Base-by-base conservation (phyloP, 306 rosid genomes). In the Lupinus albus region DNA sequence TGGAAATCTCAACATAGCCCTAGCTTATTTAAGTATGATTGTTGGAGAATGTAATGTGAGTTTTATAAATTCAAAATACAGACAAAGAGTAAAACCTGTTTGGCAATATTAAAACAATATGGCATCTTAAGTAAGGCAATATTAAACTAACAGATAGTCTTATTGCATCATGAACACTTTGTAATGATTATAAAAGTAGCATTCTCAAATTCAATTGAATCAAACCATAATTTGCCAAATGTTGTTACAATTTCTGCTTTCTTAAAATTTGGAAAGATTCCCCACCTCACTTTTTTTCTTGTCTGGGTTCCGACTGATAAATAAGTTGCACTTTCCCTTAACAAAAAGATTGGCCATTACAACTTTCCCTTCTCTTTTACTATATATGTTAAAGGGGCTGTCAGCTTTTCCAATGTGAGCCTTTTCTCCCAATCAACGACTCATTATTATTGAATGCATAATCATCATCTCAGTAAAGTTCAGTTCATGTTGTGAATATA, bases 231-330 rank as follows among this genome's bases (percentile, higher is more conserved):
- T 52, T 52, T 10, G 11, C 59, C 51, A 46, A 7, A 61, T 21
- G 16, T 5, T 33, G 53, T 74, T 39, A 8, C 70, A 60, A 47
- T 41, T 68, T 49, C n/a, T 50, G 54, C n/a, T 76, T 48, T 49
- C 57, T 1, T 46, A 70, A 70, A 70, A 33, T 8, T 11, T 70
- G 67, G 64, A 68, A 67, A 60, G 75, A 67, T 59, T 75, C 70
- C 51, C 51, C 51, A 39, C 16, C 16, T 45, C 16, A 7, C 50
- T 13, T 20, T 47, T 44, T 49, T 64, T 33, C 9, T 10, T 47
- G 44, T 36, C 57, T 44, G 38, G 53, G 45, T 32, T 33, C 11
- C 7, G 3, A 14, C n/a, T 13, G 45, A 69, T 16, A 70, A 69
- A 6, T 51, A 32, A 53, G 61, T 13, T 61, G 25, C 46, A 52